Evolutionary conservation across 2,329 filamentous ascomycete genomes (phyloP), one percentile per base, ranked within the genome.

Genomic region (Colletotrichum plurivorum): DNA sequence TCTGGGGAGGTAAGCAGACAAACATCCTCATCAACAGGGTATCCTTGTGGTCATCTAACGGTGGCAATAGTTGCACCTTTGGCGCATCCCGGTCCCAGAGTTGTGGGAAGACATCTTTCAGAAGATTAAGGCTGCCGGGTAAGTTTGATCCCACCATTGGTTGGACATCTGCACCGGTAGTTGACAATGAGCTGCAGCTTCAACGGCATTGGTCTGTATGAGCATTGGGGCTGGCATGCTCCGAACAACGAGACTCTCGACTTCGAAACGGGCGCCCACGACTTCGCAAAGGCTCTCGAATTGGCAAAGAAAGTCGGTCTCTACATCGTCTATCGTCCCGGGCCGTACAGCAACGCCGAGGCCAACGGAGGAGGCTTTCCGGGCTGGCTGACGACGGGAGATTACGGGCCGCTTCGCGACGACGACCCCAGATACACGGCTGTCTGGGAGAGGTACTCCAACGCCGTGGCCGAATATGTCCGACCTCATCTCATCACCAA

Each of bases 341-440:
- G 90, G 0, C 89, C 89, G 0, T 92, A 92, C 56, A 92, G 93
- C 80, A 93, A 93, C 72, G 91, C 91, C 0, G 91, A 93, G 76
- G 84, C 80, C 0, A 87, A 85, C n/a, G 91, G 90, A 4, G 91
- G 92, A 70, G 92, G 92, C 0, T 93, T 91, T 70, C 92, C 92
- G 0, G 91, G 91, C 5, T 94, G 92, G 92, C 77, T 93, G 2
- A 20, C 36, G 2, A 62, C 27, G 10, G 57, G 57, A 10, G 57
- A 31, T 16, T 60, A 52, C 18, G 46, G 45, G 2, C 46, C 27
- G 1, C 57, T 52, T 16, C 57, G 57, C 5, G 27, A 49, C 10
- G 46, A 60, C 6, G 45, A 51, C 8, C 46, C 57, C 45, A 60
- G 46, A 16, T 60, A 52, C 5, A 60, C 57, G 2, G 57, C 46